Evolutionary conservation across 805 yeast genomes (phyloP), one percentile per base, ranked within the genome.

Genomic region (Citeromyces nyonsensis): DNA sequence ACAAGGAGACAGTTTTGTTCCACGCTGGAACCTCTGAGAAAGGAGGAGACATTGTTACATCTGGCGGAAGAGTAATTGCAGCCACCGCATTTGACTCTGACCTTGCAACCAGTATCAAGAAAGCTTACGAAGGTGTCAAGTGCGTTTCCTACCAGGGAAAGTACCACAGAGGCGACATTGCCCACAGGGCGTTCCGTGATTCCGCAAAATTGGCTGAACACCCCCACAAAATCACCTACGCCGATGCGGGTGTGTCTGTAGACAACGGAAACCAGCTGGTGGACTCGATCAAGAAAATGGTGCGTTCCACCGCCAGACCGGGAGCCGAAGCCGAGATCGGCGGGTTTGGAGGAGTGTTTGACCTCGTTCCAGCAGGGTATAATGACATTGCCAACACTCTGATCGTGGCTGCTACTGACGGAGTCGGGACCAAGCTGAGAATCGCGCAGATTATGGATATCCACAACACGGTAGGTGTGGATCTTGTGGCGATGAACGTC

Each of bases 251-350:
- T 59, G 99, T 91, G 26, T 84, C 95, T 33, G 96, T 91, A 30
- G 99, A 91, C 51, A 78, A 81, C 38, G 99, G 99, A 44, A 91
- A 91, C 57, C 51, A 66, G 43, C 69, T 91, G 35, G 97, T 91
- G 29, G 86, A 86, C 52, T 74, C 77, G 45, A 91, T 91, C 57
- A 91, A 91, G 58, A 71, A 75, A 32, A 71, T 76, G 57, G 99
- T 91, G 33, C 83, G 79, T 53, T 78, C 95, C 5, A 91, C 99
- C 7, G 75, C 80, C 27, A 77, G 99, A 58, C 66, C 93, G 24
- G 99, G 99, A 47, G 91, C 99, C 25, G 95, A 91, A 49, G 82
- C 96, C 10, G 95, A 85, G 44, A 91, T 91, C 45, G 99, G 99
- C 50, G 99, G 99, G 2, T 91, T 91, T 49, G 99, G 99, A 43